phyloP scores from a whole-genome alignment of 1,139 yeast genomes.

The Scheffersomyces illinoinensis region DNA sequence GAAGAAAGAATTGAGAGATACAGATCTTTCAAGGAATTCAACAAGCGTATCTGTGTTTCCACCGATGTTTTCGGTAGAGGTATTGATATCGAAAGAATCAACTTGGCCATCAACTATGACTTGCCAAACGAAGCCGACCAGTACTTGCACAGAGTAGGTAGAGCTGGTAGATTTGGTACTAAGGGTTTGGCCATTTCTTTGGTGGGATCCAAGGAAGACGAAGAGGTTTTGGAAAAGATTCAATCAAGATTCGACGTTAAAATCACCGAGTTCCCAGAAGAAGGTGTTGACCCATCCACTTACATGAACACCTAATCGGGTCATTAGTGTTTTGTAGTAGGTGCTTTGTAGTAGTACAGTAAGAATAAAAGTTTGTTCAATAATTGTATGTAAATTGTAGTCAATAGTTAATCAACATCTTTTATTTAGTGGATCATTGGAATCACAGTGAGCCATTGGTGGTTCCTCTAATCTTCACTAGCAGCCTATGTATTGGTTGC shows the following conservation, averaged over 20 bases:
- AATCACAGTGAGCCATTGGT: background rate
- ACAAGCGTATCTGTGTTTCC: slow-evolving; percentile 97
- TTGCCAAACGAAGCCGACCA: slow-evolving; percentile 92
- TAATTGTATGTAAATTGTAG: background rate
- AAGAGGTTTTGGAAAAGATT: slow-evolving; percentile 86
- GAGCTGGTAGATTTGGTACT: slow-evolving; percentile 99
- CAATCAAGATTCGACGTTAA: slow-evolving; percentile 98
- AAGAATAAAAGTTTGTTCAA: slow-evolving; percentile 2
- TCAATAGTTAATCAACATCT: background rate
- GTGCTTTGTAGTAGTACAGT: slow-evolving; percentile 1
- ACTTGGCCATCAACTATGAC: slow-evolving; percentile 96
- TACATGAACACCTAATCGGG: slow-evolving; percentile 83
- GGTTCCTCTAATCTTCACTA: too few relatives aligned
- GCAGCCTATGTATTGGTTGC: background rate
- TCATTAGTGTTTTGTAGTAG: slow-evolving; percentile 5
- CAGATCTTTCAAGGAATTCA: slow-evolving; percentile 95
- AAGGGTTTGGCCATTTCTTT: slow-evolving; percentile 96
- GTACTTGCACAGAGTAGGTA: slow-evolving; percentile 97
- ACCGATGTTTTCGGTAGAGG: slow-evolving; percentile 99
- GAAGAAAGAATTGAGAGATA: slow-evolving; percentile 98
- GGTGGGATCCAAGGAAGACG: slow-evolving; percentile 83
- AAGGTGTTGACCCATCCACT: slow-evolving; percentile 96
- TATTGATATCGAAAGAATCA: slow-evolving; percentile 98
- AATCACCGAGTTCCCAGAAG: slow-evolving; percentile 93
- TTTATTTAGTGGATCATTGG: too few relatives aligned